Percentiles rank a stretch among this genome's conserved stretches.
Evolutionary conservation across 1,139 yeast species (phyloP).

Genomic region (Blastobotrys malaysiensis): DNA sequence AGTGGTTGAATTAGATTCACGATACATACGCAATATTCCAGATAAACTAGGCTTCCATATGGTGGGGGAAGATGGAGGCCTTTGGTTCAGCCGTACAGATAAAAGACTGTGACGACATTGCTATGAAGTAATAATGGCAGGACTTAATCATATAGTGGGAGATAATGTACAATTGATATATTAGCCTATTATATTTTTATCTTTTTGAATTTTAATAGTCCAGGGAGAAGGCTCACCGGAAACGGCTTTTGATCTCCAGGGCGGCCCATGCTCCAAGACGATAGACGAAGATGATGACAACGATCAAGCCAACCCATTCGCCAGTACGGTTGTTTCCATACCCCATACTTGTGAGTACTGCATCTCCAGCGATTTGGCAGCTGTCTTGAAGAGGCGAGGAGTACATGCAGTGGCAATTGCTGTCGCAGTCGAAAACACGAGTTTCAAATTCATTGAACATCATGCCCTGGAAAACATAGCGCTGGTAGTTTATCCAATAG

Average conservation of each 20-base stretch:
- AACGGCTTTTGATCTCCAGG: not conserved
- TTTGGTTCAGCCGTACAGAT: not conserved
- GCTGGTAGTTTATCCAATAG: slow-evolving; percentile 40
- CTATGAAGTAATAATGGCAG: not conserved
- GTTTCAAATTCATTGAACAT: slow-evolving; percentile 39
- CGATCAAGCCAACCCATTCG: slow-evolving; percentile 36
- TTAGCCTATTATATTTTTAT: no score
- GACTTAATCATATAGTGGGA: no score
- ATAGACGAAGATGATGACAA: slow-evolving; percentile 27
- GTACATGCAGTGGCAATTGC: slow-evolving; percentile 37
- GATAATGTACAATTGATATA: no score
- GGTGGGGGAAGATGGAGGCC: not conserved
- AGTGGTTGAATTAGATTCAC: no score
- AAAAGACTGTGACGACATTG: not conserved
- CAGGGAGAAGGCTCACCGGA: not conserved
- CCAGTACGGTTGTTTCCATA: slow-evolving; percentile 30
- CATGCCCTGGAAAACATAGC: slow-evolving; percentile 42
- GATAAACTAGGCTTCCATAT: not conserved
- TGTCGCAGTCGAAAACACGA: slow-evolving; percentile 33
- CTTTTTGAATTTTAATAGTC: no score
- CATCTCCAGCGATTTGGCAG: slow-evolving; percentile 35
- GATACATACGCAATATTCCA: not conserved
- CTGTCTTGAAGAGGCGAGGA: slow-evolving; percentile 30
- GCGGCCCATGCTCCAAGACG: slow-evolving; percentile 11
- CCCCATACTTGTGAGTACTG: slow-evolving; percentile 34